phyloP scores from a whole-genome alignment of 305 asterid species.

The Fraxinus greggii region DNA sequence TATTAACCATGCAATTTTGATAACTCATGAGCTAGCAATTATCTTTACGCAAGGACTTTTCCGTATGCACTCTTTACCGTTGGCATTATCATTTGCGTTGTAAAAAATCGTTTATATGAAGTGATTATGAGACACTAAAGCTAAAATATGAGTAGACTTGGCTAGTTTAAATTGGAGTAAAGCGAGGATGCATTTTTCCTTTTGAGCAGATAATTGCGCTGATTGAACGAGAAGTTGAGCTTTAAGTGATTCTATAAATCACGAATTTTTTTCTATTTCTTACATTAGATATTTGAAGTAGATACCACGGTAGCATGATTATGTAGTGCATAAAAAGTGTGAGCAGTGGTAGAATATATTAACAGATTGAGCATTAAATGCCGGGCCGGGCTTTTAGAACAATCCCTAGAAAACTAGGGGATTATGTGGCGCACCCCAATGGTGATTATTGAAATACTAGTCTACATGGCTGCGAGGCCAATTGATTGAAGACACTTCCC shows the following conservation, averaged over 20 bases:
- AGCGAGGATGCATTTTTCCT: no score
- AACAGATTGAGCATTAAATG: no score
- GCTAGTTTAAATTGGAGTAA: not conserved
- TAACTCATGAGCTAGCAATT: not conserved
- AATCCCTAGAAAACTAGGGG: no score
- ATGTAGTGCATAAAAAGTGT: not conserved
- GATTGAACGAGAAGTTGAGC: not conserved
- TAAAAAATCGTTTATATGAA: no score
- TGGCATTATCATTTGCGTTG: not conserved
- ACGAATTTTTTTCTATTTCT: not conserved
- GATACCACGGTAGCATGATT: not conserved
- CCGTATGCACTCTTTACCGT: not conserved
- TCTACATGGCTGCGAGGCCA: no score
- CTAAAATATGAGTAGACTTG: not conserved
- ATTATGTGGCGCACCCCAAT: no score
- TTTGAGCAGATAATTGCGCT: no score
- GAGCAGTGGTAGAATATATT: not conserved
- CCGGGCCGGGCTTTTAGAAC: no score
- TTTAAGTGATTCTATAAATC: not conserved
- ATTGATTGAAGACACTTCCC: no score
- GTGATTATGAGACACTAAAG: not conserved
- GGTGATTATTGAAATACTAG: no score
- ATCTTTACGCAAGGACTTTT: not conserved
- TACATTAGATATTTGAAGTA: not conserved
- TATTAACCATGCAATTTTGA: not conserved